Evolutionary conservation across 2,329 filamentous ascomycete species (phyloP).

Genomic region (Fusarium devonianum): DNA sequence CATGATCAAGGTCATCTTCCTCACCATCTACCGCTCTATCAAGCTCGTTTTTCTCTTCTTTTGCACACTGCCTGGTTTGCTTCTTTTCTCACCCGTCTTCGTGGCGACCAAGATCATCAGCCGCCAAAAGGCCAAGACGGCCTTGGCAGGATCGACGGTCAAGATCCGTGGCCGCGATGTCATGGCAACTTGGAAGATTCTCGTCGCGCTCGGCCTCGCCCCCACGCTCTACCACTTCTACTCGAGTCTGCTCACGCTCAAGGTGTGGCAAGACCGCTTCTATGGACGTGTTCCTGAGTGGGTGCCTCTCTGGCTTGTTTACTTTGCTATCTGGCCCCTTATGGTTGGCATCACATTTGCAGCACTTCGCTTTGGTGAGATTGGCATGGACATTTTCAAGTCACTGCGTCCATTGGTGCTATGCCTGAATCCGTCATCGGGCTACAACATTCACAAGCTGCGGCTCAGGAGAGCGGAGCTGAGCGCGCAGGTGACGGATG

Average conservation of each 20-base stretch:
- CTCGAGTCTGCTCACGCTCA: conserved; percentile 75
- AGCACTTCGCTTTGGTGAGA: conserved; percentile 91
- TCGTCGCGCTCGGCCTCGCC: conserved; percentile 85
- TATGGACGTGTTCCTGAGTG: conserved; percentile 82
- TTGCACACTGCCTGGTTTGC: conserved; percentile 82
- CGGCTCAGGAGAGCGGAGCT: conserved; percentile 76
- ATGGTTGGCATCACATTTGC: conserved; percentile 92
- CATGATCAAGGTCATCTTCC: conserved; percentile 75
- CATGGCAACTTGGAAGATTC: conserved; percentile 92
- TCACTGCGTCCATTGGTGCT: conserved; percentile 87
- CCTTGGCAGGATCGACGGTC: conserved; percentile 83
- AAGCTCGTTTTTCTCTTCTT: conserved; percentile 81
- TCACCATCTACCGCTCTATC: conserved; percentile 78
- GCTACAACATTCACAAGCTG: conserved; percentile 83
- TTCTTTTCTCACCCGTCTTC: conserved; percentile 90
- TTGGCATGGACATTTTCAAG: conserved; percentile 99
- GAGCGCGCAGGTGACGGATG: conserved; percentile 81
- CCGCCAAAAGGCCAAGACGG: conserved; percentile 80
- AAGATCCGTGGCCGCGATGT: conserved; percentile 90
- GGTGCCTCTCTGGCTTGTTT: conserved; percentile 80
- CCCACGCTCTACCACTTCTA: conserved; percentile 85
- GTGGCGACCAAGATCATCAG: conserved; percentile 84
- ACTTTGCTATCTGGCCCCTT: conserved; percentile 76
- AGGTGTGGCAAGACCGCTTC: conserved; percentile 81
- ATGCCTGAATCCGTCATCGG: conserved; percentile 82